Evolutionary conservation across 1,284 basidiomycete species (phyloP).

Genomic region (Pseudozyma pruni): DNA sequence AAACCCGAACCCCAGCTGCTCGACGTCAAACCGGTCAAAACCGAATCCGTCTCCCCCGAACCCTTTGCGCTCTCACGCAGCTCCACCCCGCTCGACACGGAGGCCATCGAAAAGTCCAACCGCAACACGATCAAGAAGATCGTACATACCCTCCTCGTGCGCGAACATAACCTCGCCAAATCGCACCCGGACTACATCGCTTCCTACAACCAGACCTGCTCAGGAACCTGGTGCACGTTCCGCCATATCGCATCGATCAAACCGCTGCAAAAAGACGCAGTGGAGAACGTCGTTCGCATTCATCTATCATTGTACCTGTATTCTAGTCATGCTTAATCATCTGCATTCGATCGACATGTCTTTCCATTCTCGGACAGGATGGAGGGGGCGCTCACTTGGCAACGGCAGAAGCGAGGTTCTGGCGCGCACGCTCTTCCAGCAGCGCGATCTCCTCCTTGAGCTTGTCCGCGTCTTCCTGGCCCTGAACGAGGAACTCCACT

Average conservation of each 20-base stretch:
- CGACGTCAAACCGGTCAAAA: constrained; percentile 27
- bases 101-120: constrained; percentile 32
- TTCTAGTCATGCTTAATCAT: constrained; percentile 15
- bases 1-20: constrained; percentile 9
- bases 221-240: constrained; percentile 52
- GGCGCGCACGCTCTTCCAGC: constrained; percentile 28
- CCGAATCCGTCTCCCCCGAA: constrained; percentile 32
- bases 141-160: constrained; percentile 32
- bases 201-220: constrained; percentile 54
- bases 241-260: constrained; percentile 25
- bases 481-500: constrained; percentile 33
- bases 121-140: constrained; percentile 45
- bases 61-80: constrained; percentile 10
- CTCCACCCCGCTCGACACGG: background rate
- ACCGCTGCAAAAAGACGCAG: constrained; percentile 25
- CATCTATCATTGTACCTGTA: constrained; percentile 47
- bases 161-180: constrained; percentile 32
- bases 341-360: constrained; percentile 1
- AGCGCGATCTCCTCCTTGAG: constrained; percentile 40
- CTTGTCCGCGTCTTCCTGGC: constrained; percentile 35
- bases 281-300: constrained; percentile 39
- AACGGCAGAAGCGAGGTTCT: no score
- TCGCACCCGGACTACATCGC: constrained; percentile 49
- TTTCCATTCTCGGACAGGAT: no score
- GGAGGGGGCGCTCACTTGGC: no score